Evolutionary conservation across 768 basidiomycete genomes (phyloP).

Genomic region (Suillus ampliporus): DNA sequence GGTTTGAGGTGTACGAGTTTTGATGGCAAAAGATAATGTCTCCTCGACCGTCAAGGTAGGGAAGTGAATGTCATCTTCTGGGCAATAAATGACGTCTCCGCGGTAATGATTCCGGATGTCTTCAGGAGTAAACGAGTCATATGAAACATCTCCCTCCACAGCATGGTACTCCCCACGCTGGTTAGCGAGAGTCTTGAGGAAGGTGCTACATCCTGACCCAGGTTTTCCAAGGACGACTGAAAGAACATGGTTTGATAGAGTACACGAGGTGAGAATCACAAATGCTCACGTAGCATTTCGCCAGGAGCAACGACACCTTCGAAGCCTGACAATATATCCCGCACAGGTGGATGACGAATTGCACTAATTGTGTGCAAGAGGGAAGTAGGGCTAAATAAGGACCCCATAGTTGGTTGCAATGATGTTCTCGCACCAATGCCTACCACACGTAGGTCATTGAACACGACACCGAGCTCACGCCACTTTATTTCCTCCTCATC

Average conservation of each 20-base stretch:
- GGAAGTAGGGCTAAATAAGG: constrained; percentile 52
- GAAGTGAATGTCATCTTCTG: constrained; percentile 53
- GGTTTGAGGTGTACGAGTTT: constrained; percentile 49
- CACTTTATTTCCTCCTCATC: constrained; percentile 36
- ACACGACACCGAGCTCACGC: constrained; percentile 56
- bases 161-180: constrained; percentile 45
- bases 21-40: constrained; percentile 57
- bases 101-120: constrained; percentile 52
- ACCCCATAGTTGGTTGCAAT: constrained; percentile 57
- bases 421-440: constrained; percentile 51
- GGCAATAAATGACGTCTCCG: constrained; percentile 52
- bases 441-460: constrained; percentile 56
- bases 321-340: constrained; percentile 65
- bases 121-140: constrained; percentile 51
- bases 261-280: constrained; percentile 24
- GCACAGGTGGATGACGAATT: constrained; percentile 63
- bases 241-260: background rate
- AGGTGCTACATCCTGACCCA: constrained; percentile 60
- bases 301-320: constrained; percentile 70
- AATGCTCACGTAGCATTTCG: constrained; percentile 73
- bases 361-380: constrained; percentile 45
- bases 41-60: constrained; percentile 54
- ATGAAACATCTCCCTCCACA: constrained; percentile 49
- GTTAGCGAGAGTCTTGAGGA: constrained; percentile 59
- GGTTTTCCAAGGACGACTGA: constrained; percentile 85